phyloP scores from a whole-genome alignment of 2,329 filamentous ascomycete species.

The Penicillium sp. region DNA sequence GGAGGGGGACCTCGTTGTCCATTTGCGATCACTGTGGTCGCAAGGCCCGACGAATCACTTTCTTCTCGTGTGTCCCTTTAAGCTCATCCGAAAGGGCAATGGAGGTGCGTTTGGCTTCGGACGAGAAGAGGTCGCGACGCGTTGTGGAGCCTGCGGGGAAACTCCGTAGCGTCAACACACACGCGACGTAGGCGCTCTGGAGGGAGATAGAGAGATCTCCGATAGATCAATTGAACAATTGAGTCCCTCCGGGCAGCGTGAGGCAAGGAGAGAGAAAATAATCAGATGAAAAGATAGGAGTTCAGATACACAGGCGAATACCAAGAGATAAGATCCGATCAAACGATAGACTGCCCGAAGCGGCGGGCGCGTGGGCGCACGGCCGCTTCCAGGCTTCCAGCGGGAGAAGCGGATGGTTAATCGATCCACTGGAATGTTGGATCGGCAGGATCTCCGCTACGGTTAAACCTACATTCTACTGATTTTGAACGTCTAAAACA shows the following conservation, averaged over 20 bases:
- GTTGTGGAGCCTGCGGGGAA: constrained; percentile 25
- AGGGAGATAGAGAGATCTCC: not conserved
- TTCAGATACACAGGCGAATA: not conserved
- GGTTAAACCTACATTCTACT: not conserved
- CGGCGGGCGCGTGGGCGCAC: constrained; percentile 25
- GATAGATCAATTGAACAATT: not conserved
- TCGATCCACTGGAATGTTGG: constrained; percentile 23
- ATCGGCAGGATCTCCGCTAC: constrained; percentile 24
- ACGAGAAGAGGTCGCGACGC: constrained; percentile 21
- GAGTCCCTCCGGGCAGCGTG: not conserved
- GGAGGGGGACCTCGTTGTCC: constrained; percentile 44
- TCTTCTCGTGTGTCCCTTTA: not conserved
- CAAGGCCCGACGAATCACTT: not conserved
- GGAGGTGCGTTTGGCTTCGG: not conserved
- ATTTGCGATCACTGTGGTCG: constrained; percentile 29
- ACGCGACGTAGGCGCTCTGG: constrained; percentile 10
- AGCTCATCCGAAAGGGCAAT: constrained; percentile 4
- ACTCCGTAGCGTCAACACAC: constrained; percentile 23
- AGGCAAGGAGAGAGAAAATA: not conserved
- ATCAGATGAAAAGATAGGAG: not conserved
- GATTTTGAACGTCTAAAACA: not conserved
- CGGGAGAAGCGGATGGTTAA: not conserved
- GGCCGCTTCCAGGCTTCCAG: not conserved
- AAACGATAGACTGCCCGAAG: constrained; percentile 15
- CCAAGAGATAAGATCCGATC: constrained; percentile 28